A percentile compares a stretch with the other conserved stretches of the same genome.
phyloP scores from a whole-genome alignment of 2,329 filamentous ascomycete genomes.

The Apiospora hydei region DNA sequence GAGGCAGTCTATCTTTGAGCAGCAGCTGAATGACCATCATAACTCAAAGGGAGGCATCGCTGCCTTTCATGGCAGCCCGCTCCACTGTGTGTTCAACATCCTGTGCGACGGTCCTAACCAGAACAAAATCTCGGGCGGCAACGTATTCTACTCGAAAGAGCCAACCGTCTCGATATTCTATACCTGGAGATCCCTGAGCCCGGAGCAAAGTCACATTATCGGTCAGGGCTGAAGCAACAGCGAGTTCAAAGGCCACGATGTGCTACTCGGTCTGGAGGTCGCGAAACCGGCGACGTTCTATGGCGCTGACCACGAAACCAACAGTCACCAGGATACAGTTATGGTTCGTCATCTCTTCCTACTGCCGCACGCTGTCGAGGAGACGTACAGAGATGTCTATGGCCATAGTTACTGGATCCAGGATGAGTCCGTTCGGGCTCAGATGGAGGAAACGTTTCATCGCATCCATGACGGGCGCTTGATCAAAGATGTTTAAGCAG shows the following conservation, averaged over 20 bases:
- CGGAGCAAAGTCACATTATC: neutral
- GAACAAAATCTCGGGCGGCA: neutral
- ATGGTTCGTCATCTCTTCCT: neutral
- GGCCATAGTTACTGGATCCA: neutral
- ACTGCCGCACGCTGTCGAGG: neutral
- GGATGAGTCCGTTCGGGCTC: neutral
- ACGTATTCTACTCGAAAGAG: neutral
- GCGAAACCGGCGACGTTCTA: neutral
- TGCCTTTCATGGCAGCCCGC: neutral
- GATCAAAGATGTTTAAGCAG: neutral
- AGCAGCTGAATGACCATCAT: neutral
- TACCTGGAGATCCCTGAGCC: neutral
- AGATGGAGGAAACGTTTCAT: neutral
- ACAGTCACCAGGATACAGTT: neutral
- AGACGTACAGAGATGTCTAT: neutral
- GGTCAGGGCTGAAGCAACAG: neutral
- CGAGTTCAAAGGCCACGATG: neutral
- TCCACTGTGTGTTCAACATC: neutral
- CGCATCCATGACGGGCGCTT: neutral
- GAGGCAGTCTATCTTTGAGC: neutral
- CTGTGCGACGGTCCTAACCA: neutral
- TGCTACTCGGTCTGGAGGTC: neutral
- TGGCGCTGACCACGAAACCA: neutral
- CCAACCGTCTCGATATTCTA: neutral
- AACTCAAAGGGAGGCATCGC: neutral